Evolutionary conservation across 2,329 filamentous ascomycete genomes (phyloP), one percentile per base, ranked within the genome.

Genomic region (Epichloe scottii): DNA sequence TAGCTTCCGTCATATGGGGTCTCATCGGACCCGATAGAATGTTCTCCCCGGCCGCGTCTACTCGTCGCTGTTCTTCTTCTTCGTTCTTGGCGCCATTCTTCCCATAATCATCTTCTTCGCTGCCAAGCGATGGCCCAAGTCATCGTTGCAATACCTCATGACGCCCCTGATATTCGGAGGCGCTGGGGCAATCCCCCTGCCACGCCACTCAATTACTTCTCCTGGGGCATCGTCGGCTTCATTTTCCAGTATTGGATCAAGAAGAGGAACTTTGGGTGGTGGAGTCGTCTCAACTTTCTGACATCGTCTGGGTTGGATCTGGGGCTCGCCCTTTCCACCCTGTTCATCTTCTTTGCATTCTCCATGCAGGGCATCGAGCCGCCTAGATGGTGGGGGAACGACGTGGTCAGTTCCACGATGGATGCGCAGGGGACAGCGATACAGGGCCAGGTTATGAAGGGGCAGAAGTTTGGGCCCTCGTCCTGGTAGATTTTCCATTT

Each of bases 271-370:
- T 80, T 79, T 55, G 75, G 69, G 30, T 89, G 85, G 85, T 89
- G 85, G 85, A 79, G 77, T 65, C 74, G 82, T 26, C 78, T 86
- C 61, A 88, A 87, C 68, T 88, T 85, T 59, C 67, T 88, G 54
- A 83, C 84, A 0, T 83, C 81, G 12, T 84, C 82, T 0, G 84
- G 78, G 0, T 70, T 89, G 46, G 85, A 88, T 57, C 71, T 85
- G 12, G 85, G 84, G 2, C 71, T 88, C 1, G 82, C 81, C 2
- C 68, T 88, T 26, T 74, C 72, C 17, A 87, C 84, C 2, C 72
- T 88, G 42, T 66, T 85, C 54, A 81, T 87, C 56, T 87, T 89
- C 69, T 79, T 88, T 55, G 77, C 79, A 0, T 79, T 89, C 54
- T 80, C 80, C 1, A 66, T 88, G 56, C 77, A 80, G 21, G 67